phyloP scores from a whole-genome alignment of 2,329 filamentous ascomycete species.

The Beauveria caledonica region DNA sequence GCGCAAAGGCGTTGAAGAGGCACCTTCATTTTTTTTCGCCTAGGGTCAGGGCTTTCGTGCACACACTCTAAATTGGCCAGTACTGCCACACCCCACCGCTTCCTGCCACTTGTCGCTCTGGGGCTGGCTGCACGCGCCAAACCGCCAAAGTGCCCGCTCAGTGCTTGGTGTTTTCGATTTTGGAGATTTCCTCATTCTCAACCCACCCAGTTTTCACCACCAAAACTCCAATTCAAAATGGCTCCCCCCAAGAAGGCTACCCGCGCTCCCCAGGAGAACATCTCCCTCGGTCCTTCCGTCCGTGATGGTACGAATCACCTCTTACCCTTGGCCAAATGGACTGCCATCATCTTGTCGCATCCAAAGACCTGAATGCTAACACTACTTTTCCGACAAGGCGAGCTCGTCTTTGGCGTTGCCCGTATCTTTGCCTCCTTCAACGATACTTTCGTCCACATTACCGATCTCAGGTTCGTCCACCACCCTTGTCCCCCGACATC shows the following conservation, averaged over 20 bases:
- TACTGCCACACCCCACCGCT: conserved; percentile 34
- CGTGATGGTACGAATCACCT: conserved; percentile 65
- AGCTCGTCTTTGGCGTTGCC: conserved; percentile 96
- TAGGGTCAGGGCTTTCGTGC: conserved; percentile 25
- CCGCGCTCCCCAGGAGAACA: conserved; percentile 87
- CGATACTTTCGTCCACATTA: conserved; percentile 95
- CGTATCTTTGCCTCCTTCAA: conserved; percentile 94
- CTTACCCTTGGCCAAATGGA: too few relatives aligned
- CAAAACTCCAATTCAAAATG: conserved; percentile 45
- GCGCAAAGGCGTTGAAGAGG: not conserved
- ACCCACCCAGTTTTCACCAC: conserved; percentile 7
- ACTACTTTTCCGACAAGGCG: conserved; percentile 51
- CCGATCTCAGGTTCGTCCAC: conserved; percentile 79
- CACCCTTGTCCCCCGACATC: too few relatives aligned
- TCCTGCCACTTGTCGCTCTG: not conserved
- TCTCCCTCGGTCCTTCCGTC: conserved; percentile 94
- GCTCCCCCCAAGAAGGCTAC: conserved; percentile 81
- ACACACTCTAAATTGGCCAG: not conserved
- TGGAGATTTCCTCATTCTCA: conserved; percentile 16
- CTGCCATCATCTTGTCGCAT: too few relatives aligned
- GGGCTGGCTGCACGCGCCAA: conserved; percentile 15
- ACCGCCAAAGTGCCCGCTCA: conserved; percentile 14
- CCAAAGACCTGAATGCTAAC: not conserved
- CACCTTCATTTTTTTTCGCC: not conserved
- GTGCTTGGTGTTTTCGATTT: conserved; percentile 17